Base-by-base conservation (phyloP, 441 rosid species). In the Mallotus repandus region DNA sequence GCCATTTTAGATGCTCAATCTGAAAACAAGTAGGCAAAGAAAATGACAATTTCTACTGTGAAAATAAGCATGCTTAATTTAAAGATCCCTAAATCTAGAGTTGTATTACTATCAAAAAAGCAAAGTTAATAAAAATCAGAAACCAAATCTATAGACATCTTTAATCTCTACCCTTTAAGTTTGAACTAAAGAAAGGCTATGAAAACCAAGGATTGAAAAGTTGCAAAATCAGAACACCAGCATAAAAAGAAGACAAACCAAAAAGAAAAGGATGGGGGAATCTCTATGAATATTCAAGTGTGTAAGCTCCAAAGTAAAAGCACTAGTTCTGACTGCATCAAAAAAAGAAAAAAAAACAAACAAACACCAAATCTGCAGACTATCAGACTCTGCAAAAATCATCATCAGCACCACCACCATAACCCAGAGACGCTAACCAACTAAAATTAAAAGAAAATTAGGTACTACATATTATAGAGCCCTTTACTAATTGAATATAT, bases 261-360 rank as follows among this genome's bases (percentile, higher is more conserved):
- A 69, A 76, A 5, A 63, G 14, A 58, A 41, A 54, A 13, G 54
- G 73, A 5, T 4, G 18, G 11, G 73, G 69, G 75, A 75, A 77
- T 69, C 72, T 65, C 78, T n/a, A 54, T 66, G 76, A 53, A 77
- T 75, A 69, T 79, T 79, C 78, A 69, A 5, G 46, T 57, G 21
- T 63, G 4, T 52, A 70, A n/a, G 53, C 69, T 59, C 55, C 38
- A 77, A 59, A 46, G 45, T 32, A 46, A 73, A n/a, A 74, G 13
- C 67, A 61, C 65, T 2, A 35, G 45, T 14, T 15, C 12, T 41
- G 49, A 19, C 54, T 63, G 49, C 46, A 69, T 29, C 45, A 55
- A 45, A 45, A 45, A 45, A 45, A 45, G 5, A 45, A 4, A 38
- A 38, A 38, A 38, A 38, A 38, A 3, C 1, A 38, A 38, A 38